phyloP scores from a whole-genome alignment of 139 green algal genomes.

The Coelastrella sp. region DNA sequence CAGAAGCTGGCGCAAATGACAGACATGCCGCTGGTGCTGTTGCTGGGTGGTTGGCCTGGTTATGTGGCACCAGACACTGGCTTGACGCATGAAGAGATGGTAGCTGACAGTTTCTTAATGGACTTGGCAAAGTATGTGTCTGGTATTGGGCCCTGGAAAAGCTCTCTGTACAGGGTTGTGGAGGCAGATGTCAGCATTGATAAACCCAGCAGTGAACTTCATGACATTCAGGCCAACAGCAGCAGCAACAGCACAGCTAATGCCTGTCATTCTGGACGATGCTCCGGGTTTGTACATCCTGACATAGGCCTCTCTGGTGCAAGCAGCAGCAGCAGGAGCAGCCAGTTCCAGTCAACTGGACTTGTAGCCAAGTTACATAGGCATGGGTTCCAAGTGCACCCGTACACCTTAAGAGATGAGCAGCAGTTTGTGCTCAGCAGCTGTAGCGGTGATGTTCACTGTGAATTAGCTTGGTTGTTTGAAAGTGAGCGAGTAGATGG shows the following conservation, averaged over 20 bases:
- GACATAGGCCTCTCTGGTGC: not conserved
- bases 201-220: too few relatives aligned
- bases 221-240: not conserved
- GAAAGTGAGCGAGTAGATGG: slow-evolving; percentile 45
- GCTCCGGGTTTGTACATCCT: not conserved
- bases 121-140: slow-evolving; percentile 47
- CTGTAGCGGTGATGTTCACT: not conserved
- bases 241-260: not conserved
- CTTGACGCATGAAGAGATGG: slow-evolving; percentile 40
- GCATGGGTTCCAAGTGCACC: slow-evolving; percentile 54
- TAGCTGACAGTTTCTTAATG: not conserved
- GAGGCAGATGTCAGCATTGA: not conserved
- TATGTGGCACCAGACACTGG: slow-evolving; percentile 43
- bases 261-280: not conserved
- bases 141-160: slow-evolving; percentile 54
- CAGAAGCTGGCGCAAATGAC: slow-evolving; percentile 47
- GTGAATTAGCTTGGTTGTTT: slow-evolving; percentile 50
- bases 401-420: slow-evolving; percentile 57
- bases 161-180: slow-evolving; percentile 2
- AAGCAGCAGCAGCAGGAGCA: not conserved
- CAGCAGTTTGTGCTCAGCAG: not conserved
- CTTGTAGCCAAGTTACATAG: slow-evolving; percentile 37
- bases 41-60: slow-evolving; percentile 46
- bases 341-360: slow-evolving; percentile 31
- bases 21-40: slow-evolving; percentile 53